phyloP scores from a whole-genome alignment of 1,284 basidiomycete genomes.

The Papiliotrema terrestris region DNA sequence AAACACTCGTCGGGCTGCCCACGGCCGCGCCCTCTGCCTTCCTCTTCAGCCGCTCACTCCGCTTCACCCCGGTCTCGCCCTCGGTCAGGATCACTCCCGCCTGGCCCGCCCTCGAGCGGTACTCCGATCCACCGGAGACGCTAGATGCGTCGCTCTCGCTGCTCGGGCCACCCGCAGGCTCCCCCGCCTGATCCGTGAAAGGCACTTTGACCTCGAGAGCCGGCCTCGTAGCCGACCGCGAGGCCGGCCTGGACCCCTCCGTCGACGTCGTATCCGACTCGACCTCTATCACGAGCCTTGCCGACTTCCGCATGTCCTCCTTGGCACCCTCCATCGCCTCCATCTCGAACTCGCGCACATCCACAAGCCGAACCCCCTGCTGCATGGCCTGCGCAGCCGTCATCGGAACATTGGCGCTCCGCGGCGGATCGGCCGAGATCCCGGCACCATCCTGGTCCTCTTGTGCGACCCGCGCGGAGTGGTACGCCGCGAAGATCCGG shows the following conservation, averaged over 20 bases:
- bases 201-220: neutral
- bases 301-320: neutral
- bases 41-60: slow-evolving; percentile 1
- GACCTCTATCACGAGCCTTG: neutral
- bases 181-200: neutral
- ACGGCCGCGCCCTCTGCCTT: neutral
- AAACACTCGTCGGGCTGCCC: no score
- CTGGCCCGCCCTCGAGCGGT: neutral
- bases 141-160: neutral
- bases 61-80: neutral
- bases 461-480: neutral
- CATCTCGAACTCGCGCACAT: neutral
- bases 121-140: neutral
- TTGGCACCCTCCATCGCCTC: slow-evolving; percentile 1
- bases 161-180: neutral
- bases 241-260: neutral
- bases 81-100: neutral
- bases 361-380: neutral
- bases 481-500: slow-evolving; percentile 4
- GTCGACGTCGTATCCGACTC: neutral
- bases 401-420: neutral
- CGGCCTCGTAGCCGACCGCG: neutral
- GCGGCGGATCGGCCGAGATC: neutral
- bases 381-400: neutral
- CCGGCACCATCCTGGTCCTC: neutral